A percentile compares a stretch with the other conserved stretches of the same genome.
Conservation (phyloP, 495 filamentous ascomycete genomes). For the Penicillium cosmopolitanum region DNA sequence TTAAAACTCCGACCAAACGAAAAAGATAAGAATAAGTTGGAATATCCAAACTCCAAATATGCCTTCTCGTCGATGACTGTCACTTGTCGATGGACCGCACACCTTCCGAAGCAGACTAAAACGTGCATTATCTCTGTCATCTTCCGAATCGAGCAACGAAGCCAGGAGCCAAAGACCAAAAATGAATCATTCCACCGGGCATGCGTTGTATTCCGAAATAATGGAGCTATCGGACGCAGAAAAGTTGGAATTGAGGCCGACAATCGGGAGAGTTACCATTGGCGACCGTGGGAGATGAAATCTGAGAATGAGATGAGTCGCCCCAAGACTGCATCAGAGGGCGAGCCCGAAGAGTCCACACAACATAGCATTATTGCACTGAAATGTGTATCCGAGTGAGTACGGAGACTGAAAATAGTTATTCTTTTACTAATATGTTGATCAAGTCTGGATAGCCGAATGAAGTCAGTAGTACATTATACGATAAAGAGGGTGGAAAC, state of each 20-base stretch:
- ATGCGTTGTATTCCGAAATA: not conserved
- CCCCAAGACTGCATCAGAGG: too few relatives aligned
- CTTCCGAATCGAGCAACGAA: constrained; percentile 5
- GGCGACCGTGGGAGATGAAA: constrained; percentile 1
- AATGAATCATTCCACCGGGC: not conserved
- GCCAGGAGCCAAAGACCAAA: not conserved
- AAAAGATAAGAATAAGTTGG: not conserved
- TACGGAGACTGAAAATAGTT: not conserved
- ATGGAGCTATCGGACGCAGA: not conserved
- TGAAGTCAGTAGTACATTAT: not conserved
- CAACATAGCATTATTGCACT: not conserved
- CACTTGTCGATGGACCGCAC: not conserved
- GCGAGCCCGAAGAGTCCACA: not conserved
- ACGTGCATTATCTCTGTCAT: constrained; percentile 5
- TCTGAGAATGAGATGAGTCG: not conserved
- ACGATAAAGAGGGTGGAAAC: not conserved
- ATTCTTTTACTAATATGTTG: not conserved
- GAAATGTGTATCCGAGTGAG: constrained; percentile 4
- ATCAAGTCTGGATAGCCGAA: not conserved
- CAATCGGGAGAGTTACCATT: not conserved
- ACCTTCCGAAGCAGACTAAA: constrained; percentile 2
- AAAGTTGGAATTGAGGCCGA: not conserved
- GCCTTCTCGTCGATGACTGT: not conserved
- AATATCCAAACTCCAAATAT: not conserved
- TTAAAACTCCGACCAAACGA: not conserved